Base-by-base conservation (phyloP, 371 early-diverging fungal species). In the Conidiobolus incongruus region DNA sequence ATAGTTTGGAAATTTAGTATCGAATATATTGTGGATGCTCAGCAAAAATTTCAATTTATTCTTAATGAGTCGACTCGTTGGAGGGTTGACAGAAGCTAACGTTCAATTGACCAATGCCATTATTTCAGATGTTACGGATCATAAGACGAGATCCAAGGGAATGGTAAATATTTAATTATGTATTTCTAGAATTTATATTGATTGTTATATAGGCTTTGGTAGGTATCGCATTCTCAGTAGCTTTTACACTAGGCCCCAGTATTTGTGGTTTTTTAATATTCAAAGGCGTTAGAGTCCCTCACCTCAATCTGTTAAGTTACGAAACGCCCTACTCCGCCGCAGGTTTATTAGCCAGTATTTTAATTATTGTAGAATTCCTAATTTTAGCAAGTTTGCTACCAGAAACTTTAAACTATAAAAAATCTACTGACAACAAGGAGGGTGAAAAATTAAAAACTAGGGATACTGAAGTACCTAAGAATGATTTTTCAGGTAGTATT, bases 181-280 rank as follows among this genome's bases (percentile, higher is more conserved):
- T n/a, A n/a, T n/a, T n/a, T n/a, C n/a, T n/a, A n/a, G n/a, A n/a
- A n/a, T n/a, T n/a, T n/a, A n/a, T n/a, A n/a, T n/a, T n/a, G n/a
- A n/a, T n/a, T n/a, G n/a, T n/a, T n/a, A n/a, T n/a, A n/a, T n/a
- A 82, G 83, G 95, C 94, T 3, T 63, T 89, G 33, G 89, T 96
- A 0, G 97, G 97, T 23, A 88, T 96, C 34, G 88, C 93, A 0
- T 96, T 94, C 64, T 80, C 89, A 0, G 61, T 86, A 20, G 94
- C 91, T 2, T 96, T 96, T 52, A 94, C 97, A 0, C 44, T 92
- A 38, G 97, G 97, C 4, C 97, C 97, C 0, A 79, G 86, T 11
- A 54, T 92, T 8, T 78, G 90, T 20, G 96, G 95, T 1, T 91
- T 78, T 61, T 81, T 90, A 53, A 80, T 88, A 5, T 72, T 75